Evolutionary conservation across 2,329 filamentous ascomycete genomes (phyloP), one percentile per base, ranked within the genome.

Genomic region (Pestalotiopsis sp.): DNA sequence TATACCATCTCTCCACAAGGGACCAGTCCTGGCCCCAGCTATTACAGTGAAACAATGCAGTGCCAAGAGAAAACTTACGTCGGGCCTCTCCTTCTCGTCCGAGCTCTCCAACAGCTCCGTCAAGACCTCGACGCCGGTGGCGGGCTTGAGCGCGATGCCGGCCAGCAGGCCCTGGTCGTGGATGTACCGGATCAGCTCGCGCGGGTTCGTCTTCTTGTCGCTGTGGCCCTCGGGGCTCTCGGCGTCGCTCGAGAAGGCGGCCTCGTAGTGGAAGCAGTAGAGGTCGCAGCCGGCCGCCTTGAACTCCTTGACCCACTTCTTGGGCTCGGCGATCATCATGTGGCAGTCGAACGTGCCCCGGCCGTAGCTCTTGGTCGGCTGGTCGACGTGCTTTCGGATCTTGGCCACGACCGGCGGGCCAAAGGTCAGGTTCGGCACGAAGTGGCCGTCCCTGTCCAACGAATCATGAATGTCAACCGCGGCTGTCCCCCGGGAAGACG

Each of bases 231-330:
- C 90, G 62, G 95, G 95, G 67, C 87, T 90, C 77, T 95, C 93
- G 76, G 95, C 94, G 45, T 93, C 94, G 58, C 92, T 93, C 64
- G 93, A 97, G 73, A 96, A 88, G 72, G 96, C 96, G 31, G 96
- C 96, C 84, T 99, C 96, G 82, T 98, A 98, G 86, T 99, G 96
- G 86, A 99, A 99, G 86, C 96, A 98, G 86, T 99, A 99, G n/a
- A 99, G 87, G 81, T 99, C 94, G 82, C 95, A 98, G 66, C 96
- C 96, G 70, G 31, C 31, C 31, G 31, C 31, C 31, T 36, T 36
- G 31, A 36, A 36, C 31, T 36, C 31, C 31, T 36, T 36, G 31
- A 36, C 31, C 31, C 31, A 36, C 31, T 36, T 36, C 31, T 36
- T 36, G 31, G 31, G 93, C 92, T 99, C 95, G 76, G 94, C 91